Base-by-base conservation (phyloP, 2,329 filamentous ascomycete genomes). In the Fusarium haematococcum region DNA sequence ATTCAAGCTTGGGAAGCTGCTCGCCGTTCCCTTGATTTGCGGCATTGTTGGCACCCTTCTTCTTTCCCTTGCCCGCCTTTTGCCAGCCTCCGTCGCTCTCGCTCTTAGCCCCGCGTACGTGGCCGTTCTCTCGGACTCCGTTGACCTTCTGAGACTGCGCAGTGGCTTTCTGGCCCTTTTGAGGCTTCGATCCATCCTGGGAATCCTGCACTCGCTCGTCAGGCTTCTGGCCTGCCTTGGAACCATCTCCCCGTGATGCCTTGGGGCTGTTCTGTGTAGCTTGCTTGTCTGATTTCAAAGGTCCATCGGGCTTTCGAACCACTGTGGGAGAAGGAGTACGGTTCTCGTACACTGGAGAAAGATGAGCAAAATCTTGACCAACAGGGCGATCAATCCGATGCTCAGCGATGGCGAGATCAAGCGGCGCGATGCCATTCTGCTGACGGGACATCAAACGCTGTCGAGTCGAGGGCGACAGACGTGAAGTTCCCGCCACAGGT, bases 261-360 rank as follows among this genome's bases (percentile, higher is more conserved):
- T 77, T 79, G 8, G 70, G 63, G 11, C 74, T 74, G 23, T 66
- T 59, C 14, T 75, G 69, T n/a, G 71, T 30, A 58, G 70, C 75
- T n/a, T 72, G 54, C 50, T 79, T 79, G 20, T 79, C 80, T 30
- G 77, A 65, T 48, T 77, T 79, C 20, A 77, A 68, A 14, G 82
- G 78, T 3, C 82, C 73, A 32, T 91, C 90, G 59, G 87, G 83
- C 57, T 87, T 91, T 64, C 91, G 87, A 65, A 85, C 84, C 14
- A 88, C 85, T 4, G 88, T 92, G 2, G 93, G 92, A 2, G 93
- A 94, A 3, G 93, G 92, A 0, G 91, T 93, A n/a, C 89, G 87
- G 7, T 89, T 88, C 83, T 95, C 93, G 63, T 92, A 93, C 1
- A 95, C 93, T 0, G 93, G 93, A 0, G 93, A 95, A 3, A 95